phyloP scores from a whole-genome alignment of 768 basidiomycete genomes.

The Mycena vitilis region DNA sequence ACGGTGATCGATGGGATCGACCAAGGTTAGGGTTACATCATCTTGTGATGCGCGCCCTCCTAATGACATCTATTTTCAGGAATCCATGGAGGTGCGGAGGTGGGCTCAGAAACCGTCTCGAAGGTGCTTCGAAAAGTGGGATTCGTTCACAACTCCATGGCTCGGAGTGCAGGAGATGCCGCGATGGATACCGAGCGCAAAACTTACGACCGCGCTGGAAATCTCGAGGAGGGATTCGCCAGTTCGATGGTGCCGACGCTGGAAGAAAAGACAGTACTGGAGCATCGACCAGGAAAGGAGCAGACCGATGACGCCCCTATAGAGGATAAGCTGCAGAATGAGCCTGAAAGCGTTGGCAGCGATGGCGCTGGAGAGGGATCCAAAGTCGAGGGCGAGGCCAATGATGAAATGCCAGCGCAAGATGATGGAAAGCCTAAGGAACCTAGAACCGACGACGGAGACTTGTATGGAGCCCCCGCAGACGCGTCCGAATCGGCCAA shows the following conservation, averaged over 20 bases:
- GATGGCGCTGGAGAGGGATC: conserved; percentile 11
- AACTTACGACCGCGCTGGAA: conserved; percentile 63
- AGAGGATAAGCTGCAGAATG: conserved; percentile 44
- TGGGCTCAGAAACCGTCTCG: conserved; percentile 46
- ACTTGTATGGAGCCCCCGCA: conserved; percentile 67
- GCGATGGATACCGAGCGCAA: conserved; percentile 61
- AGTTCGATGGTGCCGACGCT: conserved; percentile 74
- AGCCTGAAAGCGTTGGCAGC: conserved; percentile 12
- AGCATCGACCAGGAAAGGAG: conserved; percentile 54
- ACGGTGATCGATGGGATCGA: conserved; percentile 52
- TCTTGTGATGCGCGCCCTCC: background rate
- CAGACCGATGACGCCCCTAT: conserved; percentile 43
- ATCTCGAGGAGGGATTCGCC: conserved; percentile 66
- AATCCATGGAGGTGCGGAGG: conserved; percentile 52
- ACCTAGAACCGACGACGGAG: conserved; percentile 53
- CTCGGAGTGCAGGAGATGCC: conserved; percentile 55
- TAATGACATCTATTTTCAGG: conserved; percentile 44
- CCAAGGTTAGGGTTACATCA: conserved; percentile 61
- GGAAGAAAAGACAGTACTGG: conserved; percentile 73
- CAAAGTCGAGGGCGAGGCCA: conserved; percentile 18
- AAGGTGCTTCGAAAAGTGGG: conserved; percentile 58
- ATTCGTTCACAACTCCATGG: conserved; percentile 51
- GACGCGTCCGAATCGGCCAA: conserved; percentile 56
- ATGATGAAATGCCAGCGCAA: conserved; percentile 1
- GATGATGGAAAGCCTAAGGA: conserved; percentile 40